Evolutionary conservation across 306 rosid species (phyloP), one percentile per base, ranked within the genome.

Genomic region (Acmispon strigosus): DNA sequence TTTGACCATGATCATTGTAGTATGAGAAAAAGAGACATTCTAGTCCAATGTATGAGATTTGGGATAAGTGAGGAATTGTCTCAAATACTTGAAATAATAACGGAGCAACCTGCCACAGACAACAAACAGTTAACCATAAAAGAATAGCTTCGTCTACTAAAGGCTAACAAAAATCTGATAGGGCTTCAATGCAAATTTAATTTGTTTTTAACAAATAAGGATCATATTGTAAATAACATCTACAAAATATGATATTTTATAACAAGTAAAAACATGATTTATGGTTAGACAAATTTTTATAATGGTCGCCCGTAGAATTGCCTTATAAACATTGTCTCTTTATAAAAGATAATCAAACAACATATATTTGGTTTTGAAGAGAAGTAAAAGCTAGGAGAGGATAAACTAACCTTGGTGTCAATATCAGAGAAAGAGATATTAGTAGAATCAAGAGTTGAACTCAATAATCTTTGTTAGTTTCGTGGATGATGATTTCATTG

Each of bases 21-120:
- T 80, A 84, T 24, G 84, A 82, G 81, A 82, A 84, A 81, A 84
- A 78, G 2, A 71, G 60, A 49, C 87, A 89, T 22, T 84, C 84
- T 42, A 22, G 42, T 17, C 81, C 83, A 13, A 78, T 84, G 66
- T 84, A 87, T 10, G 89, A 82, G 58, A 87, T 78, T 75, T 82
- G 76, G 11, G 83, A 36, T 27, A 84, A n/a, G 68, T 77, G 43
- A 36, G 89, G 89, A 69, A 84, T 47, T 5, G 75, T 77, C 76
- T 71, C 64, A 57, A 74, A 67, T 60, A 85, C 84, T 74, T 82
- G 57, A 82, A 80, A 87, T 56, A 87, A 61, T 24, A 72, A 32
- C 2, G 87, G 89, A 67, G 92, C 87, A 65, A 84, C 78, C 87
- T 87, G 58, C 41, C 16, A 29, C 43, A 8, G 27, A 9, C 16